Evolutionary conservation across 1,284 basidiomycete species (phyloP).

Genomic region (Trametes sp.): DNA sequence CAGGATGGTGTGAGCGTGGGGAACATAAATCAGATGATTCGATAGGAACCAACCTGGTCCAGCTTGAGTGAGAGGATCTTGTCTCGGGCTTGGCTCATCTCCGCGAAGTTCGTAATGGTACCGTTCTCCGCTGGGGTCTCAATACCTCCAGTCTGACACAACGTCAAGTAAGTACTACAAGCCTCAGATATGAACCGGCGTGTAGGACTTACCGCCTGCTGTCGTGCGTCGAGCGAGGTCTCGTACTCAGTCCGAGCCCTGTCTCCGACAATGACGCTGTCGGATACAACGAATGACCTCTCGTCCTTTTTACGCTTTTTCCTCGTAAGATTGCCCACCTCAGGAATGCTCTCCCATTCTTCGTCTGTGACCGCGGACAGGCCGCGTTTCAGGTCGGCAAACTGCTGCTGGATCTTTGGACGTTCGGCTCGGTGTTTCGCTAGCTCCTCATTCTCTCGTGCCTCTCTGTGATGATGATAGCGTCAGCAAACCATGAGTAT

Average conservation of each 20-base stretch:
- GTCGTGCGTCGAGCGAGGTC: slow-evolving; percentile 71
- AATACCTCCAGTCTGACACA: slow-evolving; percentile 71
- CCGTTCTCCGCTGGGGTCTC: slow-evolving; percentile 83
- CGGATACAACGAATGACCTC: slow-evolving; percentile 89
- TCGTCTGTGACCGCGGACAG: slow-evolving; percentile 86
- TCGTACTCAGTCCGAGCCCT: slow-evolving; percentile 79
- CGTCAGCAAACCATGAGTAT: slow-evolving; percentile 28
- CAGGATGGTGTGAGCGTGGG: slow-evolving; percentile 5
- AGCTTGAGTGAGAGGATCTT: slow-evolving; percentile 94
- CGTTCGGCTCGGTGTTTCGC: slow-evolving; percentile 79
- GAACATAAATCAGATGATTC: too few species aligned
- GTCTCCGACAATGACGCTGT: slow-evolving; percentile 90
- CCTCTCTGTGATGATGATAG: slow-evolving; percentile 60
- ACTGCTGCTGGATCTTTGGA: slow-evolving; percentile 93
- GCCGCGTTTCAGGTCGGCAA: slow-evolving; percentile 94
- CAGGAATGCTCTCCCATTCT: slow-evolving; percentile 96
- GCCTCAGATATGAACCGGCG: neutral
- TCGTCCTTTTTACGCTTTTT: slow-evolving; percentile 91
- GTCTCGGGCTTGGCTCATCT: slow-evolving; percentile 97
- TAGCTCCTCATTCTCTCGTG: slow-evolving; percentile 76
- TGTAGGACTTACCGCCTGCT: slow-evolving; percentile 64
- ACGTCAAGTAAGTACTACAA: slow-evolving; percentile 5
- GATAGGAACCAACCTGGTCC: slow-evolving; percentile 80
- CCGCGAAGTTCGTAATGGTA: slow-evolving; percentile 92
- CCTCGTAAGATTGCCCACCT: slow-evolving; percentile 94